phyloP scores from a whole-genome alignment of 176 grass and related monocot species.

The Metroxylon sagu region DNA sequence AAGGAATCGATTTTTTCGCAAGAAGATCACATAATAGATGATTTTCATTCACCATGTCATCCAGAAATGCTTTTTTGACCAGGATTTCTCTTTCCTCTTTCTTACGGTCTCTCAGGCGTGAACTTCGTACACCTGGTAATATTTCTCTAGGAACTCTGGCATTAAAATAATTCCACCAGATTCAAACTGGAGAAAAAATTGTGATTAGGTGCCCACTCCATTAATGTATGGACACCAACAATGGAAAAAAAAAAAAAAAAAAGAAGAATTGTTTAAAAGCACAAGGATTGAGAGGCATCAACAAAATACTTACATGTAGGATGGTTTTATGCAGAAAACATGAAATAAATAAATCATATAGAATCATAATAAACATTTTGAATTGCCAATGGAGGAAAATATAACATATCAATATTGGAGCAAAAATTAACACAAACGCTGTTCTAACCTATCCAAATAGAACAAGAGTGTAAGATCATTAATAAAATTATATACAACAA shows the following conservation, averaged over 20 bases:
- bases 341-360: too few relatives aligned
- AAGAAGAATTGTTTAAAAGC: conserved; percentile 1
- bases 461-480: too few relatives aligned
- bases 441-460: too few relatives aligned
- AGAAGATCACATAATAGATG: conserved; percentile 51
- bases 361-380: too few relatives aligned
- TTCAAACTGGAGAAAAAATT: conserved; percentile 35
- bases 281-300: conserved; percentile 8
- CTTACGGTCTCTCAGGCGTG: conserved; percentile 74
- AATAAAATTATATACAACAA: too few relatives aligned
- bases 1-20: conserved; percentile 42
- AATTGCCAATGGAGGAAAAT: too few relatives aligned
- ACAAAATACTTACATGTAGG: not conserved
- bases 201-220: conserved; percentile 16
- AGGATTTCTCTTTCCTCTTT: conserved; percentile 92
- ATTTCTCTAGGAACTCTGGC: conserved; percentile 71
- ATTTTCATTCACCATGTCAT: conserved; percentile 91
- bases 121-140: conserved; percentile 62
- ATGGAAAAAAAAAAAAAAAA: not conserved
- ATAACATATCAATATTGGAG: too few relatives aligned
- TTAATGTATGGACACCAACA: conserved; percentile 26
- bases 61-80: conserved; percentile 83
- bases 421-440: too few relatives aligned
- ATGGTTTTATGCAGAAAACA: too few relatives aligned
- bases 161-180: conserved; percentile 49